A percentile compares a stretch with the other conserved stretches of the same genome.
Evolutionary conservation across 208 protist genomes (phyloP).

Genomic region (Sergeia podlipaevii): DNA sequence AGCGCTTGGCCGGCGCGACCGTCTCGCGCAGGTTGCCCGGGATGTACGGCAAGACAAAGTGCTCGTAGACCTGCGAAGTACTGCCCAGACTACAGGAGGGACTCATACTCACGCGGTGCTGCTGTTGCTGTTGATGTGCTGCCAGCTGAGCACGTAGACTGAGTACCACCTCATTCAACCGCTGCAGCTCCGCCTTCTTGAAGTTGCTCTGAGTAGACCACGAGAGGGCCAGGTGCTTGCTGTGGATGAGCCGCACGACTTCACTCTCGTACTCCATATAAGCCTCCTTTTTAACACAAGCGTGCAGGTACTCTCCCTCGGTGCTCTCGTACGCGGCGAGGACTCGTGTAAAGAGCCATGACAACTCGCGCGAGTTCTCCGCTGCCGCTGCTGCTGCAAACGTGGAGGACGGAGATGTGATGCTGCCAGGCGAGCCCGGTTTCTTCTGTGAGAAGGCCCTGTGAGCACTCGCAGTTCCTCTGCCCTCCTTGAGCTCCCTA

Average conservation of each 20-base stretch:
- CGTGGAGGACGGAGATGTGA: slow-evolving; percentile 4
- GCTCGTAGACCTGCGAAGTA: slow-evolving; percentile 37
- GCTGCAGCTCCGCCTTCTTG: slow-evolving; percentile 30
- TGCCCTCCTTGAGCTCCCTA: too few relatives aligned
- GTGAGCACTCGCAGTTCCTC: too few relatives aligned
- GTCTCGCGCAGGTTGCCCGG: slow-evolving; percentile 13
- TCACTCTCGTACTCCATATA: slow-evolving; percentile 32
- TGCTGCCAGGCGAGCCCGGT: too few relatives aligned
- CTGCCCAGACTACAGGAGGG: too few relatives aligned
- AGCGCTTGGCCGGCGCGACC: slow-evolving; percentile 1
- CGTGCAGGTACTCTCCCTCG: slow-evolving; percentile 10
- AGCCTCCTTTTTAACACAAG: slow-evolving; percentile 10
- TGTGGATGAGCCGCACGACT: slow-evolving; percentile 22
- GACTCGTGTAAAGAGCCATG: not conserved
- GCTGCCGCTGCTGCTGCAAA: not conserved
- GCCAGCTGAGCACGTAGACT: slow-evolving; percentile 15
- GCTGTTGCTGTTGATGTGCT: too few relatives aligned
- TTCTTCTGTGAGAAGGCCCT: too few relatives aligned
- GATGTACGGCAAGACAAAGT: slow-evolving; percentile 50
- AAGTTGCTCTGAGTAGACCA: slow-evolving; percentile 40
- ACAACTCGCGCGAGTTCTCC: not conserved
- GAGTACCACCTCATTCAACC: slow-evolving; percentile 37
- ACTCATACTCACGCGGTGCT: too few relatives aligned
- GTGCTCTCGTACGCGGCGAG: slow-evolving; percentile 1
- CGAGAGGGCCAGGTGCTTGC: slow-evolving; percentile 18